phyloP scores from a whole-genome alignment of 2,329 filamentous ascomycete species.

The Colletotrichum godetiae region DNA sequence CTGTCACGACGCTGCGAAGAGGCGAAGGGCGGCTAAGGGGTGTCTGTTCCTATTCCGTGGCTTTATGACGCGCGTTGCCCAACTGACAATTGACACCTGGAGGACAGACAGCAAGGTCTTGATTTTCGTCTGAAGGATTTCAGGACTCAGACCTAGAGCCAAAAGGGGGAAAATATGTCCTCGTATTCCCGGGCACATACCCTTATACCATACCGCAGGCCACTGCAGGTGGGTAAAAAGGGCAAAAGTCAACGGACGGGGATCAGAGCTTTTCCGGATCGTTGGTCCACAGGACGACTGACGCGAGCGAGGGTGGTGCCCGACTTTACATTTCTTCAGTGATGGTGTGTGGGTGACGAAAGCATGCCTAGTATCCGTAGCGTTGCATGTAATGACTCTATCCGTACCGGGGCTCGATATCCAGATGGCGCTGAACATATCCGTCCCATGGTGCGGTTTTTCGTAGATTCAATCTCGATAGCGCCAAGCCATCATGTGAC shows the following conservation, averaged over 20 bases:
- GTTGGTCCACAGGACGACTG: neutral
- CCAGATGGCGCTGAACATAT: neutral
- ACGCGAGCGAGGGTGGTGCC: neutral
- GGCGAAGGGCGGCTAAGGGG: too few species aligned
- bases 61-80: constrained; percentile 8
- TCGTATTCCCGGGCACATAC: neutral
- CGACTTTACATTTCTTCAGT: neutral
- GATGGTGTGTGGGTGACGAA: neutral
- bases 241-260: neutral
- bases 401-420: neutral
- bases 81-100: constrained; percentile 3
- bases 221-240: neutral
- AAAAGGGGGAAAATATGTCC: neutral
- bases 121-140: neutral
- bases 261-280: neutral
- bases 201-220: neutral
- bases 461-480: neutral
- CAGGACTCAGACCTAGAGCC: neutral
- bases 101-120: neutral
- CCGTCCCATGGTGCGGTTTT: neutral
- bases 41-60: constrained; percentile 13
- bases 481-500: neutral
- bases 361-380: neutral
- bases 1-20: neutral
- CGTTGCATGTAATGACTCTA: neutral